Base-by-base conservation (phyloP, 2,329 filamentous ascomycete species). In the Paraconiothyrium brasiliense region DNA sequence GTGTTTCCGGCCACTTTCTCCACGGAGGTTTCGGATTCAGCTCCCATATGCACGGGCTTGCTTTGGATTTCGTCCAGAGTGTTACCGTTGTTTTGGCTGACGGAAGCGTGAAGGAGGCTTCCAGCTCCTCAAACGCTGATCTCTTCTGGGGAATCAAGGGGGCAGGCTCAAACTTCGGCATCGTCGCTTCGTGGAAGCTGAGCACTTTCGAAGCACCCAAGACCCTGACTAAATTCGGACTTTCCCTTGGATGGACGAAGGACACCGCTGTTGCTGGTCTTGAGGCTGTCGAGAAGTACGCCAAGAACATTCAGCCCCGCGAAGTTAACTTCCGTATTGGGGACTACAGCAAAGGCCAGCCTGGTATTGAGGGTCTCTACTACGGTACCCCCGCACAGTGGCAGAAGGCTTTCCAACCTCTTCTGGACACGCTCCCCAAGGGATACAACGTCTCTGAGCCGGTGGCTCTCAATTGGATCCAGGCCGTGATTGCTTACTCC, bases 81-180 rank as follows among this genome's bases (percentile, higher is more conserved):
- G 58, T 60, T 27, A 47, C 46, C 34, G 57, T 76, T 10, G 74
- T 78, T 7, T 69, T 73, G 24, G 73, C 70, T 20, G 63, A 62
- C 11, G 74, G 75, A 14, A 64, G 62, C 10, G 58, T 79, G 22
- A 60, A 76, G 27, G 69, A 61, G 10, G 76, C 70, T 20, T 76
- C 70, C 20, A 32, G 55, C 16, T 58, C 62, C 6, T 39, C 69
- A 16, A 71, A 79, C 37, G 27, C 70, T 0, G 75, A 78, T 39
- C 73, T 79, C 16, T 76, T 77, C 62, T 79, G 76, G 74, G 77
- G 70, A 1, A 60, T 78, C n/a, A 64, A 66, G 9, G 77, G 77
- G 1, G 76, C 75, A 1, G 77, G 76, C 0, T 67, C 67, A 49
- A 76, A 75, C 52, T 78, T 76, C 54, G 77, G 76, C 14, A 70